Evolutionary conservation across 306 rosid species (phyloP).

Genomic region (Gynostemma pentaphyllum): DNA sequence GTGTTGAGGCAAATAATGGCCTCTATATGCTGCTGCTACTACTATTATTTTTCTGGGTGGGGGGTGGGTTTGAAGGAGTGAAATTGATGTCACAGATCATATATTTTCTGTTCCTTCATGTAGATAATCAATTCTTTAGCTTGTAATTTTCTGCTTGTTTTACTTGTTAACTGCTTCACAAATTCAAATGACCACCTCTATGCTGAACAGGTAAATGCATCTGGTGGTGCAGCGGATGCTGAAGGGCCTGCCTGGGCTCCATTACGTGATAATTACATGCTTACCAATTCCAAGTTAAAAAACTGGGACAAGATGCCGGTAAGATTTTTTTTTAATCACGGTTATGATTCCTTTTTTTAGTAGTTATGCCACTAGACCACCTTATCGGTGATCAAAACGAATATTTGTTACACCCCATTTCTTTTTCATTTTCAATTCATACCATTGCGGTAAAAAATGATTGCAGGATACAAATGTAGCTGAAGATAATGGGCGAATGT

Average conservation of each 20-base stretch:
- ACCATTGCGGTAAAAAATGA: neutral
- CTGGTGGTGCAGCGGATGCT: conserved; percentile 27
- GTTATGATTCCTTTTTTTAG: too few relatives aligned
- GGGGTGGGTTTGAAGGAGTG: neutral
- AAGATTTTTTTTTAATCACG: conserved; percentile 18
- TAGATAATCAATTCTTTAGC: neutral
- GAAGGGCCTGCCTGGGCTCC: conserved; percentile 95
- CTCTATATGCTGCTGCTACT: too few relatives aligned
- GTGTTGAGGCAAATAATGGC: too few relatives aligned
- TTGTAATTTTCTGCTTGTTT: neutral
- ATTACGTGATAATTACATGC: conserved; percentile 80
- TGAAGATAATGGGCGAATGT: conserved; percentile 42
- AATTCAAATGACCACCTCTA: neutral
- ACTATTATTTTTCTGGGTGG: neutral
- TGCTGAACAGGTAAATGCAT: conserved; percentile 31
- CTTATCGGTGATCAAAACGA: too few relatives aligned
- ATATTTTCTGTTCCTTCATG: neutral
- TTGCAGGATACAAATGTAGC: conserved; percentile 35
- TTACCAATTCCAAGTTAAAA: conserved; percentile 66
- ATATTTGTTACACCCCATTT: neutral
- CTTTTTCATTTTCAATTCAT: neutral
- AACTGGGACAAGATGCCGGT: conserved; percentile 86
- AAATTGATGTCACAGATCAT: neutral
- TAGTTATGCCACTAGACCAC: too few relatives aligned
- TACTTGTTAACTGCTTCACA: too few relatives aligned